Conservation (phyloP, 306 rosid species). For the Betula pendula region DNA sequence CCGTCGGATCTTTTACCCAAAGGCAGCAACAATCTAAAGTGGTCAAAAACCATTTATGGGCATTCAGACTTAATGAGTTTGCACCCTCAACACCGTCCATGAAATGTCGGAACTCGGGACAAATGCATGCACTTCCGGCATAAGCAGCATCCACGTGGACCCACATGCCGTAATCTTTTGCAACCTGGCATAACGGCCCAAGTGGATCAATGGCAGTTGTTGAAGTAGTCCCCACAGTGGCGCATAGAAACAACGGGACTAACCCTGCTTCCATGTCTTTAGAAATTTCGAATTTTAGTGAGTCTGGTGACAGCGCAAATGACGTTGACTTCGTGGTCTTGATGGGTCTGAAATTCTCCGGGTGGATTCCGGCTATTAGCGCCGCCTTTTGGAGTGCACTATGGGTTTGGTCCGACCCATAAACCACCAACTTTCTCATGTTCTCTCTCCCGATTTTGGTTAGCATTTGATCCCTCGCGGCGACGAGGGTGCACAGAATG, state of each 20-base stretch:
- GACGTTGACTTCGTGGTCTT: conserved; percentile 21
- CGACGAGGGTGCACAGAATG: conserved; percentile 34
- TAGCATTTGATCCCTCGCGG: conserved; percentile 39
- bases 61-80: conserved; percentile 40
- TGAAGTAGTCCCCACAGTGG: conserved; percentile 44
- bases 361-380: conserved; percentile 31
- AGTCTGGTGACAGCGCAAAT: conserved; percentile 26
- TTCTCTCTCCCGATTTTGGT: conserved; percentile 21
- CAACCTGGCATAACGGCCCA: conserved; percentile 22
- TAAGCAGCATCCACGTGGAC: conserved; percentile 53
- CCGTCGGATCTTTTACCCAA: conserved; percentile 29
- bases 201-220: conserved; percentile 41
- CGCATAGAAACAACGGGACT: conserved; percentile 33
- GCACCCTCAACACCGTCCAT: conserved; percentile 33
- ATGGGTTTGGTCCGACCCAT: conserved; percentile 50
- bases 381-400: conserved; percentile 34
- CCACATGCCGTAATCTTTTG: conserved; percentile 41
- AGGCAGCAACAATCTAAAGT: conserved; percentile 42
- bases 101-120: conserved; percentile 45
- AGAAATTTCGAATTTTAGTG: background rate
- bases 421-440: conserved; percentile 32
- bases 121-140: conserved; percentile 43
- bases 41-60: conserved; percentile 48
- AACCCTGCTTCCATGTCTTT: conserved; percentile 30
- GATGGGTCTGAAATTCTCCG: conserved; percentile 20